These are phyloP conservation scores for Aphanomyces euteiches DNA, from an alignment of 352 stramenopile species.

Conservation along the genomic window DNA sequence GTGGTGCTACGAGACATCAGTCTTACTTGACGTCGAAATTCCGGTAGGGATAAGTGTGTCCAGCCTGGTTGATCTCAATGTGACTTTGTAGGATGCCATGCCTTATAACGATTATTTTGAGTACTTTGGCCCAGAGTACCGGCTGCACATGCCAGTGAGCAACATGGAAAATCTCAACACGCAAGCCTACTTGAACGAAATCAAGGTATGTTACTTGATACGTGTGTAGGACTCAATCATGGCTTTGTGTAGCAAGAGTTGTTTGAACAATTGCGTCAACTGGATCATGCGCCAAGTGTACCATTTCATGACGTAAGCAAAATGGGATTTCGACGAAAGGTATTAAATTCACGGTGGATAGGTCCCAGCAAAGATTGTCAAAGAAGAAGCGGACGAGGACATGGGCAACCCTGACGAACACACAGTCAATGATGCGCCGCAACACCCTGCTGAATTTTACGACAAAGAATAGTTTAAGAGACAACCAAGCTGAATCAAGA, in stretches of 20 bases:
- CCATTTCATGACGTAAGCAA: conserved; percentile 88
- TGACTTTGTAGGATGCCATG: conserved; percentile 84
- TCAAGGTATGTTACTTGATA: conserved; percentile 44
- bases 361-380: conserved; percentile 4
- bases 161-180: conserved; percentile 98
- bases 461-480: conserved; percentile 50
- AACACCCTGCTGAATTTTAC: conserved; percentile 74
- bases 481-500: background rate
- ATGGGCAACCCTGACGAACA: conserved; percentile 41
- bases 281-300: conserved; percentile 95
- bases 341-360: background rate
- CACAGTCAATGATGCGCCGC: conserved; percentile 47
- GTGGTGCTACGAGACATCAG: conserved; percentile 94
- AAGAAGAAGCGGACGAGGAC: conserved; percentile 31
- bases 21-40: conserved; percentile 90
- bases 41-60: conserved; percentile 27
- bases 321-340: too few relatives aligned
- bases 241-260: conserved; percentile 52
- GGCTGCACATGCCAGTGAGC: conserved; percentile 94
- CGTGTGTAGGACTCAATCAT: background rate
- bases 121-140: conserved; percentile 98
- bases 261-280: conserved; percentile 92
- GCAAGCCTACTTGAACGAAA: conserved; percentile 84
- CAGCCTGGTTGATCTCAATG: too few relatives aligned
- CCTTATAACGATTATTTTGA: conserved; percentile 99